Evolutionary conservation across 1,284 basidiomycete species (phyloP), one percentile per base, ranked within the genome.

Genomic region (Cutaneotrichosporon sp.): DNA sequence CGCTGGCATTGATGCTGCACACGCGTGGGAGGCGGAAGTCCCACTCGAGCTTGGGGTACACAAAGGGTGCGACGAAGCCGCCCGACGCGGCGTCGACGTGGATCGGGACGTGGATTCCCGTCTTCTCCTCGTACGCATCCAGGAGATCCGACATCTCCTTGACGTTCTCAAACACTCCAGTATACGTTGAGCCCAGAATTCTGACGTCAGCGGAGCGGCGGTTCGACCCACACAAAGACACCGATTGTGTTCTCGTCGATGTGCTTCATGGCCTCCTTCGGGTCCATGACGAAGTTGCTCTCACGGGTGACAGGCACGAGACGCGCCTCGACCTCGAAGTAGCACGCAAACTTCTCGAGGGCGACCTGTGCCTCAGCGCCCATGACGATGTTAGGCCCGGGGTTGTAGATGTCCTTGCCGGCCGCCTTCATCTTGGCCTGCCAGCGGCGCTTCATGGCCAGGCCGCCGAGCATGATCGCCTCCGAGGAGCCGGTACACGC

Each of bases 391-490:
- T 81, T 80, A 14, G 85, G 86, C 50, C 84, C 91, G 20, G 91
- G 91, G 67, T 92, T 88, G 71, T 92, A 86, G 59, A 91, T 90
- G 64, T 86, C 88, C 78, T 93, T 93, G 43, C 94, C 94, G 1
- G 86, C 86, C 1, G 87, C 88, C 80, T 93, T 94, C 79, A 89
- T 88, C 74, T 86, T 88, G 66, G 87, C 87, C 78, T 97, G 94
- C 95, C 95, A 97, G 53, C 88, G 84, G 72, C 89, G 90, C 82
- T 98, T 98, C 87, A 97, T 90, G 18, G 95, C 92, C 22, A 98
- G 85, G 49, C 93, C 94, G 18, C 92, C 94, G 8, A 97, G 88
- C 80, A 94, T 91, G 71, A 95, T 92, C 2, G 92, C 94, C 79
- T 97, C 93, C 22, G 81, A 94, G 0, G 91, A 93, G 8, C 95